Evolutionary conservation across 371 early-diverging fungal species (phyloP), one percentile per base, ranked within the genome.

Genomic region (Rhizopus delemar): DNA sequence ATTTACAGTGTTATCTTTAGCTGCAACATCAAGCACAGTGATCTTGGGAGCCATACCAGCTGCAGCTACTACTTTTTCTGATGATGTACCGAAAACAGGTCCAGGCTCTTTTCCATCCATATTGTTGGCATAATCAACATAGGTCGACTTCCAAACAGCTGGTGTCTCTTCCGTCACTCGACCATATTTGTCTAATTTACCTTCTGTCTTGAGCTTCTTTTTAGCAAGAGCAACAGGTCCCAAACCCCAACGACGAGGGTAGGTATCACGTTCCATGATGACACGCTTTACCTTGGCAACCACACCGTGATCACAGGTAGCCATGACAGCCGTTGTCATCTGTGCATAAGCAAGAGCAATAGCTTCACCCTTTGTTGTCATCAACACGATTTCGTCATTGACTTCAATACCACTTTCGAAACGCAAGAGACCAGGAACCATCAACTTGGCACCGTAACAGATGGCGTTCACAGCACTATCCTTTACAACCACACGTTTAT

Each of bases 281-380:
- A 99, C 99, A 72, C 99, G 90, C 90, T 99, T 99, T 71, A 98
- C 96, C 85, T 95, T 95, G 68, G 97, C 94, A 53, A 99, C 97
- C 31, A 97, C 93, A 49, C 99, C 99, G 73, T 95, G 95, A 56
- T 88, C 88, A 46, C 80, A 80, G 15, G 75, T 80, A 29, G 75
- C 92, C 93, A 99, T 95, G 61, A 97, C 97, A 52, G 56, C 46
- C 2, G 11, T 36, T 36, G 93, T 91, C 93, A 99, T 98, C 74
- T 92, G 88, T 28, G 99, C 97, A 64, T 93, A 92, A 48, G 89
- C 99, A 9, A 99, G 81, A 38, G 99, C 99, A 66, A 99, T 93
- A 35, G 99, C 99, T 76, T 99, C 99, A 68, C 99, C 99, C 88
- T 99, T 99, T 60, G 99, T 97, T 41, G 99, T 97, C 90, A 99